These are phyloP conservation scores for Pythium diclinum DNA, from an alignment of 352 stramenopile species.

Conservation along the genomic window DNA sequence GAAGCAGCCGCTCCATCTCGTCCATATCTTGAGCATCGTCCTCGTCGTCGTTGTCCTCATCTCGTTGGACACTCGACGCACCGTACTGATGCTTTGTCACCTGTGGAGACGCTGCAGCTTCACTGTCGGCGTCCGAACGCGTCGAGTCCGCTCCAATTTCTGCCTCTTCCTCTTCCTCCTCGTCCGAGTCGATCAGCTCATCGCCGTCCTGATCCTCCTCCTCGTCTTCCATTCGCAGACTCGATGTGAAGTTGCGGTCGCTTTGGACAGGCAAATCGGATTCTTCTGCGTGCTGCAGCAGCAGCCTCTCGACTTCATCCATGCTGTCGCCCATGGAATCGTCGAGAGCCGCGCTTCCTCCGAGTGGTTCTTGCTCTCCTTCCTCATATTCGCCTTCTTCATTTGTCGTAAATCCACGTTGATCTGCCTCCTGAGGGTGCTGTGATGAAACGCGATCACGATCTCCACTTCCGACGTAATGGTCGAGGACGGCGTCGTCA, in stretches of 20 bases:
- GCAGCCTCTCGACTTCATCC: conserved; percentile 20
- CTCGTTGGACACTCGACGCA: background rate
- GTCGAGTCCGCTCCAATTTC: background rate
- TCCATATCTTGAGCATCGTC: background rate
- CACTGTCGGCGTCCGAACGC: background rate
- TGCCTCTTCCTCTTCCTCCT: conserved; percentile 1
- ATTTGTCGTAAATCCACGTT: background rate
- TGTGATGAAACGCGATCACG: no score
- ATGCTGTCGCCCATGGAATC: conserved; percentile 14
- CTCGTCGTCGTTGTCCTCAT: background rate
- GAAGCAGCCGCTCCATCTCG: background rate
- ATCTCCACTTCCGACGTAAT: background rate
- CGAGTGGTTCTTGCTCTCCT: background rate
- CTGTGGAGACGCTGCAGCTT: background rate
- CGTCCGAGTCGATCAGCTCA: conserved; percentile 27
- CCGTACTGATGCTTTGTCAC: background rate
- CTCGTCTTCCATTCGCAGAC: conserved; percentile 27
- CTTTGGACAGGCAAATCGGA: background rate
- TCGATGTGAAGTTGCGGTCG: conserved; percentile 10
- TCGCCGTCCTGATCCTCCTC: conserved; percentile 7
- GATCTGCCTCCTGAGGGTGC: no score
- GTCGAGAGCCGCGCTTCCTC: background rate
- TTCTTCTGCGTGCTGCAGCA: conserved; percentile 17
- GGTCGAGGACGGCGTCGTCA: background rate
- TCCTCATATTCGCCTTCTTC: background rate